phyloP scores from a whole-genome alignment of 768 basidiomycete species.

The Rubroboletus satanas region DNA sequence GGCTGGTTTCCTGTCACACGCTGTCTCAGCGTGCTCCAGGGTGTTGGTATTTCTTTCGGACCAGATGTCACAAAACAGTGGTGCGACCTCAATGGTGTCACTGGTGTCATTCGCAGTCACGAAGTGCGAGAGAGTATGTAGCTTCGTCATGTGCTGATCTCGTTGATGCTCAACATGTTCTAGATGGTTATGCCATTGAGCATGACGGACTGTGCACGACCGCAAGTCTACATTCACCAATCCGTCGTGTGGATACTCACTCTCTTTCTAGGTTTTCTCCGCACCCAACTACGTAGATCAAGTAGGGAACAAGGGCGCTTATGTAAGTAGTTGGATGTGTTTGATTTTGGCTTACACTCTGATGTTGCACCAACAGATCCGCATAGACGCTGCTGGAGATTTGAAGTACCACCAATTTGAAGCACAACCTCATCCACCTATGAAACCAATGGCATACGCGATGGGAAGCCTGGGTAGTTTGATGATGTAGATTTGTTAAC shows the following conservation, averaged over 20 bases:
- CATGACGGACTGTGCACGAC: slow-evolving; percentile 95
- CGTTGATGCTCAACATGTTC: slow-evolving; percentile 2
- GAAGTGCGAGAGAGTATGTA: slow-evolving; percentile 86
- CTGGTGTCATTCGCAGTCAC: slow-evolving; percentile 90
- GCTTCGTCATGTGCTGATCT: background rate
- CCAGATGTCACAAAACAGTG: slow-evolving; percentile 89
- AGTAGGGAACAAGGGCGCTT: slow-evolving; percentile 88
- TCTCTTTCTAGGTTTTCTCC: slow-evolving; percentile 66
- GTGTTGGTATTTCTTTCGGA: slow-evolving; percentile 94
- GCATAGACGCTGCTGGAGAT: slow-evolving; percentile 74
- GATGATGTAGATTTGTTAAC: slow-evolving; percentile 63
- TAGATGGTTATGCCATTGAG: slow-evolving; percentile 92
- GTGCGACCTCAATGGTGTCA: slow-evolving; percentile 83
- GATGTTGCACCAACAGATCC: slow-evolving; percentile 48
- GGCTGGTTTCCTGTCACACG: slow-evolving; percentile 3
- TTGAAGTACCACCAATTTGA: slow-evolving; percentile 78
- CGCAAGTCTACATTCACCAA: slow-evolving; percentile 37
- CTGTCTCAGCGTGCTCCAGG: slow-evolving; percentile 42
- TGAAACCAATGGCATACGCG: slow-evolving; percentile 92
- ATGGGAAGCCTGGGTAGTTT: slow-evolving; percentile 61
- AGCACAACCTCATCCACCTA: slow-evolving; percentile 80
- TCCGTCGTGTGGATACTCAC: slow-evolving; percentile 10
- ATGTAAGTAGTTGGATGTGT: slow-evolving; percentile 47
- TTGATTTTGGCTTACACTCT: slow-evolving; percentile 2
- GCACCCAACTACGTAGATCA: slow-evolving; percentile 96